Evolutionary conservation across 1,139 yeast genomes (phyloP), one percentile per base, ranked within the genome.

Genomic region (Nakaseomyces nivariensis): DNA sequence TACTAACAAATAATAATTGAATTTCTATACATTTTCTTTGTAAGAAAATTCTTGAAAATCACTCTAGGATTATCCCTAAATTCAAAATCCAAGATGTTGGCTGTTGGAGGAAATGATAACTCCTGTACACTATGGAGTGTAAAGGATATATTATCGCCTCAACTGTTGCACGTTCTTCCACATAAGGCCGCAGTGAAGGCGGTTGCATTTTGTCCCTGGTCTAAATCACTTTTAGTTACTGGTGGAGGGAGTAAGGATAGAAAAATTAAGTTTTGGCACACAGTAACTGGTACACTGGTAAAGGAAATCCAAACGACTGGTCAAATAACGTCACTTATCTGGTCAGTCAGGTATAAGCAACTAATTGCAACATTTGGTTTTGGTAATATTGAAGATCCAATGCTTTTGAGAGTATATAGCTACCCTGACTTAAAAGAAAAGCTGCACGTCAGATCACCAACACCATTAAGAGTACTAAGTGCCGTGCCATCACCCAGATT

Each of bases 111-210:
- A 5, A 85, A 85, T 61, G 89, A 85, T 60, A 84, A 85, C 58
- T 68, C 77, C 32, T 82, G 89, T 52, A 72, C 82, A 0, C 67
- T 85, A 1, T 85, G 90, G 90, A 76, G 81, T 57, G 72, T 84
- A 7, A 51, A 68, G 1, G 66, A 73, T 50, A 54, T 69, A 6
- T 47, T 51, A 0, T 51, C 57, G 0, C 87, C 89, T 0, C 60
- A 51, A n/a, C 56, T 77, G 48, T 68, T 67, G 51, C 76, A 72
- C 59, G 59, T 65, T 4, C 67, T 85, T 33, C 76, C 74, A 1
- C 95, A 85, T 60, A 73, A 74, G 43, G 94, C 95, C 0, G 95
- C 95, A 0, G 89, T 85, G 0, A 85, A 85, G 63, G 94, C 94
- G 0, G 72, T 85, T 53, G 79, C 87, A 26, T 85, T 82, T 71